phyloP scores from a whole-genome alignment of 2,329 filamentous ascomycete genomes.

The Fusarium austroafricanum region DNA sequence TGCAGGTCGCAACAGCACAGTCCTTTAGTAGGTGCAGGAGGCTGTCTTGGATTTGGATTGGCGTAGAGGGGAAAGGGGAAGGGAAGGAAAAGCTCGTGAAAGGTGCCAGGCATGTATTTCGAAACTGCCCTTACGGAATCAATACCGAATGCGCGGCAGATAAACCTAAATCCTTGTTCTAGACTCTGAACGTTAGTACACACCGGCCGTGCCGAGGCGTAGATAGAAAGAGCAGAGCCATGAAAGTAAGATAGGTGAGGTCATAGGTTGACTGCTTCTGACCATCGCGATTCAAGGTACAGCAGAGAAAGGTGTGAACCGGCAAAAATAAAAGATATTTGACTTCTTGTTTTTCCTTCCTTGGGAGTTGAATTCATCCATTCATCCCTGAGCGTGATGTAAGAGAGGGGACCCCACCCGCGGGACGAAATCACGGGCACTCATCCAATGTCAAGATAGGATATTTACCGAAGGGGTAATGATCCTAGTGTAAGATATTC shows the following conservation, averaged over 20 bases:
- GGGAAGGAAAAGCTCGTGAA: constrained; percentile 28
- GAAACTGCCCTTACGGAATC: constrained; percentile 41
- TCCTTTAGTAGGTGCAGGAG: neutral
- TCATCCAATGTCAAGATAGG: constrained; percentile 29
- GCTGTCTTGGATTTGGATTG: neutral
- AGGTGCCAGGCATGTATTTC: constrained; percentile 11
- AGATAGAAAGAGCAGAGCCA: neutral
- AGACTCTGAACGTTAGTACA: constrained; percentile 8
- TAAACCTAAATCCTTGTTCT: constrained; percentile 36
- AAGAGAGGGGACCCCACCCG: constrained; percentile 31
- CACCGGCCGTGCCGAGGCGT: constrained; percentile 29
- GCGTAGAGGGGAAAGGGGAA: neutral
- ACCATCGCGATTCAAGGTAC: constrained; percentile 1
- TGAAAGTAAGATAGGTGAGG: constrained; percentile 3
- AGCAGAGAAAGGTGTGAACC: constrained; percentile 7
- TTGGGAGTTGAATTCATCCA: constrained; percentile 9
- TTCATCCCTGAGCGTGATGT: constrained; percentile 31
- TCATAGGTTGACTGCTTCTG: constrained; percentile 12
- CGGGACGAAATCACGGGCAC: constrained; percentile 15
- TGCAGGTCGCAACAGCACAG: neutral
- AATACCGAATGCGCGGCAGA: constrained; percentile 42
- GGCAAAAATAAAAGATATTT: constrained; percentile 21
- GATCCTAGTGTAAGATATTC: constrained; percentile 25
- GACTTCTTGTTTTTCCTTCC: neutral
- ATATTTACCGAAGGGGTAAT: constrained; percentile 34